Evolutionary conservation across 345 rosid species (phyloP), one percentile per base, ranked within the genome.

Genomic region (Aethionema arabicum): DNA sequence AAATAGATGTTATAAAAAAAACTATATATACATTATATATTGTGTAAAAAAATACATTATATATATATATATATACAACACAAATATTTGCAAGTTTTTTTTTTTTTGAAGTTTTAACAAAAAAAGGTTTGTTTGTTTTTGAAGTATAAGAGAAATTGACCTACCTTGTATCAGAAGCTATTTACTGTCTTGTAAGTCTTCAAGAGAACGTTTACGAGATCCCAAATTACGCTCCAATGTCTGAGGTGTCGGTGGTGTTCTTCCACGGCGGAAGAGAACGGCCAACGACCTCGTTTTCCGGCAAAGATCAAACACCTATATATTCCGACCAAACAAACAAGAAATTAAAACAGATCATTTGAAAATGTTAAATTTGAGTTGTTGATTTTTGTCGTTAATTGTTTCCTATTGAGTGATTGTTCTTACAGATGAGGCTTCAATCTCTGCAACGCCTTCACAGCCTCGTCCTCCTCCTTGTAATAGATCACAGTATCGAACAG

Each of bases 401-500:
- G 27, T 27, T 1, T 16, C 48, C 3, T 37, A 15, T 41, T 59
- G 41, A 42, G n/a, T n/a, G n/a, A n/a, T n/a, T n/a, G n/a, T n/a
- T 52, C 91, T 85, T 77, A 89, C 98, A 6, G 90, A 92, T 29
- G 96, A 89, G 59, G 97, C 99, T 47, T 92, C 97, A 14, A 85
- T 87, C 83, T 85, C 97, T 32, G 99, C 97, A 5, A 92, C 82
- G 35, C 97, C 97, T 79, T 92, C 99, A 64, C 99, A 92, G 11
- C 90, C 96, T 84, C 75, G 73, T 51, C 98, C 98, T 63, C 96
- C 90, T 65, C 99, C 99, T 72, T 92, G 87, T 68, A 92, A 79
- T 32, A 92, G 78, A 75, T 89, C 91, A 47, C 96, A 89, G 63
- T 92, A 92, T 64, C 70, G 80, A 52, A 79, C 83, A 63, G 99